These are phyloP conservation scores for Daldinia vernicosa DNA, from an alignment of 495 filamentous ascomycete genomes.

Conservation along the genomic window DNA sequence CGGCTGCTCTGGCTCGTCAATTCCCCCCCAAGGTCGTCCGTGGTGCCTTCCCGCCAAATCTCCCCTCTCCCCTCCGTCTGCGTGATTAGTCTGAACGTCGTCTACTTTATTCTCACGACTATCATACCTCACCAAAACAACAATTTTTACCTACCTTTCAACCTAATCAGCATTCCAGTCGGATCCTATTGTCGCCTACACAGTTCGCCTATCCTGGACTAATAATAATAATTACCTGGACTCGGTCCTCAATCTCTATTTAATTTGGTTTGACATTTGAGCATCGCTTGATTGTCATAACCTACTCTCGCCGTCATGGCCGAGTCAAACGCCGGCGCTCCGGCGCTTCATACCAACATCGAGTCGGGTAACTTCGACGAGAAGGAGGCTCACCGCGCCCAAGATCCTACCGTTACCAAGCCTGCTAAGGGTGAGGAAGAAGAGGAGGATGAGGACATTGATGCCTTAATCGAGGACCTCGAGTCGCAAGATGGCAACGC, in stretches of 20 bases:
- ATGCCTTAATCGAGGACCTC: constrained; percentile 83
- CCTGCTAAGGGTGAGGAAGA: constrained; percentile 57
- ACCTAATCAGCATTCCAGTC: constrained; percentile 40
- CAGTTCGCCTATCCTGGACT: constrained; percentile 43
- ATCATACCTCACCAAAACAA: constrained; percentile 34
- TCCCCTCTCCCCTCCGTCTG: constrained; percentile 36
- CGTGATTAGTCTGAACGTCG: constrained; percentile 39
- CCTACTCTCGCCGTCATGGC: constrained; percentile 55
- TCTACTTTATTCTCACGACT: constrained; percentile 37
- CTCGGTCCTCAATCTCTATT: constrained; percentile 19
- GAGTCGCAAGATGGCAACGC: constrained; percentile 75
- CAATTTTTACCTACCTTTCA: constrained; percentile 22
- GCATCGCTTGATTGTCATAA: constrained; percentile 35
- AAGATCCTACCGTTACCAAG: constrained; percentile 42
- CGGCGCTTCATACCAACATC: constrained; percentile 63
- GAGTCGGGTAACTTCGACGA: constrained; percentile 66
- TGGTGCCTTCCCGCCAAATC: constrained; percentile 47
- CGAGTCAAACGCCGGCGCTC: constrained; percentile 56
- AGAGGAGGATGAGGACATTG: constrained; percentile 77
- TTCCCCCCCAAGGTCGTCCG: constrained; percentile 46
- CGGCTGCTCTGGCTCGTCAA: constrained; percentile 46
- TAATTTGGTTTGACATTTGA: constrained; percentile 25
- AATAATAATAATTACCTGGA: constrained; percentile 29
- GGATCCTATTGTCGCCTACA: constrained; percentile 42
- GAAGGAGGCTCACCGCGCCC: constrained; percentile 53